A percentile compares a stretch with the other conserved stretches of the same genome.
Evolutionary conservation across 306 rosid species (phyloP).

Genomic region (Casuarina glauca): DNA sequence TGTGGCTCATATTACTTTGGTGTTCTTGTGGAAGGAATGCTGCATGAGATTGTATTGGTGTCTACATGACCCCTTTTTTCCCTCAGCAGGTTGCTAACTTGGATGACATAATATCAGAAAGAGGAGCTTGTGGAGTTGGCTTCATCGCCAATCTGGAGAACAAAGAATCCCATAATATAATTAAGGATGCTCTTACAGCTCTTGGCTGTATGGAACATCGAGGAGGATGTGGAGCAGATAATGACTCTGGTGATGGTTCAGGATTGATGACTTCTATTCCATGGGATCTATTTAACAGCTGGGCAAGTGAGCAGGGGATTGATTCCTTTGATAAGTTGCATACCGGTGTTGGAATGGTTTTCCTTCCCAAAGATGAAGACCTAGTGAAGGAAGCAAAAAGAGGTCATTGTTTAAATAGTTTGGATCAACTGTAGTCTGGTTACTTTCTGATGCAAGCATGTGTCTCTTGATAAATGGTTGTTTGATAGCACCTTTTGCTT

Average conservation of each 20-base stretch:
- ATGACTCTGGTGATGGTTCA: slow-evolving; percentile 98
- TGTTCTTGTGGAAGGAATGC: slow-evolving; percentile 32
- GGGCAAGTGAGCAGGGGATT: slow-evolving; percentile 85
- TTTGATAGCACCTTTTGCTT: slow-evolving; percentile 12
- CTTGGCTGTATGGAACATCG: slow-evolving; percentile 99
- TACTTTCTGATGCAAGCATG: slow-evolving; percentile 24
- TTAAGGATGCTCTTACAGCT: slow-evolving; percentile 87
- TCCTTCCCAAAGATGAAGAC: slow-evolving; percentile 71
- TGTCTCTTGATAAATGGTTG: slow-evolving; percentile 17
- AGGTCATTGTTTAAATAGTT: slow-evolving; percentile 54
- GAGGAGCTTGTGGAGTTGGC: slow-evolving; percentile 99
- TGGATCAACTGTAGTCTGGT: slow-evolving; percentile 20
- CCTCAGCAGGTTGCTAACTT: slow-evolving; percentile 74
- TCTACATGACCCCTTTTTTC: slow-evolving; percentile 33
- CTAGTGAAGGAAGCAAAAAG: slow-evolving; percentile 70
- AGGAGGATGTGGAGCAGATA: slow-evolving; percentile 99
- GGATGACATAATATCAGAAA: slow-evolving; percentile 84
- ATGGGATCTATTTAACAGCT: slow-evolving; percentile 85
- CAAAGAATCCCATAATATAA: slow-evolving; percentile 68
- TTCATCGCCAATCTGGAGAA: slow-evolving; percentile 94
- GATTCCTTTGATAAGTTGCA: slow-evolving; percentile 85
- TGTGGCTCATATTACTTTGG: slow-evolving; percentile 17
- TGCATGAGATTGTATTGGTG: slow-evolving; percentile 16
- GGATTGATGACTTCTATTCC: slow-evolving; percentile 92
- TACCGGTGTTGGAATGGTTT: slow-evolving; percentile 97